Conservation (phyloP, 371 early-diverging fungal genomes). For the Zychaea mexicana region DNA sequence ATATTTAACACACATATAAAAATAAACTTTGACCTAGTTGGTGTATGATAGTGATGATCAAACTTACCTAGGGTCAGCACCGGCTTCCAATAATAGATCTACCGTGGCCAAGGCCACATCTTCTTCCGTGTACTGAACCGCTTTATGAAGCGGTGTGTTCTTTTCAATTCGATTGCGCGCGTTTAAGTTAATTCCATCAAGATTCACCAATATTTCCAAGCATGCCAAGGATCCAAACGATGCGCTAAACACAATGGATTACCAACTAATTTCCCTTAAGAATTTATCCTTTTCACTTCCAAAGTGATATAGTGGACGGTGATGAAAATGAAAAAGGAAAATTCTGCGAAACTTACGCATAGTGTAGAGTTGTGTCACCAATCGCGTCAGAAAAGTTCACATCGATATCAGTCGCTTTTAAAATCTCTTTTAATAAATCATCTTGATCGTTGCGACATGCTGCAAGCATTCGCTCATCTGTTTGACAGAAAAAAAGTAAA, state of each 20-base stretch:
- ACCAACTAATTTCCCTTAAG: not conserved
- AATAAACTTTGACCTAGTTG: no score
- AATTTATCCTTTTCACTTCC: not conserved
- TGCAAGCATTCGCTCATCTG: constrained; percentile 61
- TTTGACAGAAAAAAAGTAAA: not conserved
- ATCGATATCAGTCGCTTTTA: constrained; percentile 43
- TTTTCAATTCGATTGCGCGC: constrained; percentile 48
- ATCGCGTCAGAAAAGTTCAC: constrained; percentile 61
- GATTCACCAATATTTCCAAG: constrained; percentile 51
- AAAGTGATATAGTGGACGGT: not conserved
- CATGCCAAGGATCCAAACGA: constrained; percentile 59
- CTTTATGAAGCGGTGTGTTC: constrained; percentile 70
- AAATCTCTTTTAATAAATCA: constrained; percentile 50
- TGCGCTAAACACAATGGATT: constrained; percentile 40
- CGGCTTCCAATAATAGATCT: constrained; percentile 51
- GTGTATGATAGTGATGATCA: not conserved
- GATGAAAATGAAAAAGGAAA: no score
- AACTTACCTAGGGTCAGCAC: constrained; percentile 55
- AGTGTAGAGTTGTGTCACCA: constrained; percentile 68
- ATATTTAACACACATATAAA: no score
- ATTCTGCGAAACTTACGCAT: constrained; percentile 60
- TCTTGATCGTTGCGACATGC: constrained; percentile 67
- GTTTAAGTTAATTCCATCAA: constrained; percentile 51
- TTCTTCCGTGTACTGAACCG: constrained; percentile 55
- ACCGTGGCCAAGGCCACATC: constrained; percentile 59